Evolutionary conservation across 2,329 filamentous ascomycete species (phyloP).

Genomic region (Pseudogymnoascus sp.): DNA sequence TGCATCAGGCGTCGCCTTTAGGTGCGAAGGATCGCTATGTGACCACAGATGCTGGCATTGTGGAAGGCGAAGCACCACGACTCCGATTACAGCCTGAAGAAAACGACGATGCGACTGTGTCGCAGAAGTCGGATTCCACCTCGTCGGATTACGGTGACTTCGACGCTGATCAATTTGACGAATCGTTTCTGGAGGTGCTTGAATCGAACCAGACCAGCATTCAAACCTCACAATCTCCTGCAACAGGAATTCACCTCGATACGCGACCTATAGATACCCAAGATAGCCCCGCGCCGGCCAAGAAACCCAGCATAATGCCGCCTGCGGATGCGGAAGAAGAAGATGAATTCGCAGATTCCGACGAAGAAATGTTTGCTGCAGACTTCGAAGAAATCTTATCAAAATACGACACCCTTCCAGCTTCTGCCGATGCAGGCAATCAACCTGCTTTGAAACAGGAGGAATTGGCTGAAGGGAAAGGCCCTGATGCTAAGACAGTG

Average conservation of each 20-base stretch:
- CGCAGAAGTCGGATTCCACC: conserved; percentile 10
- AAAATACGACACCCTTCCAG: conserved; percentile 41
- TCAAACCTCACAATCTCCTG: conserved; percentile 20
- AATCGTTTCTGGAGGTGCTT: conserved; percentile 44
- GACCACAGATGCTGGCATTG: conserved; percentile 46
- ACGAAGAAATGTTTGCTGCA: conserved; percentile 55
- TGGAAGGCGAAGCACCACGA: neutral
- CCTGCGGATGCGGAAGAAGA: conserved; percentile 19
- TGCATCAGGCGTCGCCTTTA: conserved; percentile 16
- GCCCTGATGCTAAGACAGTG: conserved; percentile 31
- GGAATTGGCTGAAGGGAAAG: conserved; percentile 18
- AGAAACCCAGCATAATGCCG: neutral
- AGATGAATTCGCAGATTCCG: conserved; percentile 62
- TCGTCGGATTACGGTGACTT: conserved; percentile 35
- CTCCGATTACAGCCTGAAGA: conserved; percentile 12
- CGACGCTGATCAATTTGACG: conserved; percentile 47
- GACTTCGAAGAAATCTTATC: conserved; percentile 54
- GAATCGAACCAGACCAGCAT: conserved; percentile 36
- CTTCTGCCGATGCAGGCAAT: conserved; percentile 20
- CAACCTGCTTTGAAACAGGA: conserved; percentile 7
- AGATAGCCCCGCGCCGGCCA: neutral
- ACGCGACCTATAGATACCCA: neutral
- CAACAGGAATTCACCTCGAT: neutral
- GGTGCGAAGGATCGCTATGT: conserved; percentile 29
- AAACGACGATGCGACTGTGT: neutral